A percentile compares a stretch with the other conserved stretches of the same genome.
Conservation (phyloP, 2,329 filamentous ascomycete species). For the Fusarium sp. region DNA sequence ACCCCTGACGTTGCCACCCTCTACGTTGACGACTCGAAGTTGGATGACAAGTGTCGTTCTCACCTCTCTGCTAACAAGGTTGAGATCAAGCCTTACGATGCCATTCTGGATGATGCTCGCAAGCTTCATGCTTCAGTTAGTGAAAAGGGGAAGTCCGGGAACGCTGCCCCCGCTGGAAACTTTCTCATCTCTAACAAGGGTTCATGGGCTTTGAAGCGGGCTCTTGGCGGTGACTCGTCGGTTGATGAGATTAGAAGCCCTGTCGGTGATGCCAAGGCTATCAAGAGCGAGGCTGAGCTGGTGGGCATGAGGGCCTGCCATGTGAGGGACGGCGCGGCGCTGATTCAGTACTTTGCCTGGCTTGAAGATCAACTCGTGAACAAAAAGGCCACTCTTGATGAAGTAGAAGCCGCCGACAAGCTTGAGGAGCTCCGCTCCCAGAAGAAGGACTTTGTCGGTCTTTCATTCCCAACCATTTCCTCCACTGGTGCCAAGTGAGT, state of each 20-base stretch:
- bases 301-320: constrained; percentile 96
- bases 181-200: constrained; percentile 89
- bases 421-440: constrained; percentile 80
- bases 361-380: constrained; percentile 87
- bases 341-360: constrained; percentile 96
- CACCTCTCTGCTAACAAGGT: constrained; percentile 80
- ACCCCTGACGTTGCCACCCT: constrained; percentile 82
- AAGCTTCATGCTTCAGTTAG: constrained; percentile 62
- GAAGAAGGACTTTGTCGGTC: constrained; percentile 82
- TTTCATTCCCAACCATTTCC: constrained; percentile 96
- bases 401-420: constrained; percentile 92
- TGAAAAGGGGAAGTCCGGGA: constrained; percentile 51
- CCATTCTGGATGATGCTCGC: constrained; percentile 83
- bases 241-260: constrained; percentile 91
- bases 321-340: constrained; percentile 89
- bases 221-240: constrained; percentile 85
- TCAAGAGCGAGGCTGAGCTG: constrained; percentile 92
- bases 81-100: constrained; percentile 82
- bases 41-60: constrained; percentile 74
- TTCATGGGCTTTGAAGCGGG: constrained; percentile 91
- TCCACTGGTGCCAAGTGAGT: constrained; percentile 83
- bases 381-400: constrained; percentile 81
- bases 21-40: constrained; percentile 85
- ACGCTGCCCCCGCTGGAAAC: constrained; percentile 62
- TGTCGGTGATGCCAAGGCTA: constrained; percentile 88